Conservation (phyloP, 306 rosid genomes). For the Gillenia trifoliata region DNA sequence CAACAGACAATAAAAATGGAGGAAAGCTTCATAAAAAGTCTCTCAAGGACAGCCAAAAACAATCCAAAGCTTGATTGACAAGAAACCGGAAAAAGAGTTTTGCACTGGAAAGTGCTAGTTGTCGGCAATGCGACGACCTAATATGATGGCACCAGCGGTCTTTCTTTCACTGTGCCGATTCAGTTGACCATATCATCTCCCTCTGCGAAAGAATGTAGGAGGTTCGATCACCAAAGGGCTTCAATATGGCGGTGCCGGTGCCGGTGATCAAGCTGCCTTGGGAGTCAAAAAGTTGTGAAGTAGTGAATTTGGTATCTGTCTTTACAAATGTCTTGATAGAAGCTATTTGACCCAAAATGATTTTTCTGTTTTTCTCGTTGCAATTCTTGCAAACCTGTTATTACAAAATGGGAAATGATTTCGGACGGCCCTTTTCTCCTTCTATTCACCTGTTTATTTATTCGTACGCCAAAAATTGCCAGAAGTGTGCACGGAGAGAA, state of each 20-base stretch:
- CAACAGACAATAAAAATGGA: conserved; percentile 28
- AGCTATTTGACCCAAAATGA: not conserved
- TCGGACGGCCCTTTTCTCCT: too few species aligned
- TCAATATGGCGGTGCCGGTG: not conserved
- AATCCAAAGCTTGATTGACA: conserved; percentile 28
- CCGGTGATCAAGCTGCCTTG: not conserved
- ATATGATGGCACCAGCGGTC: not conserved
- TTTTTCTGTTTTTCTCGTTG: not conserved
- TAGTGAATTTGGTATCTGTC: not conserved
- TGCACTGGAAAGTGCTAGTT: conserved; percentile 8
- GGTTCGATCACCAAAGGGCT: not conserved
- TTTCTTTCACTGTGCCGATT: not conserved
- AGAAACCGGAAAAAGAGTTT: conserved; percentile 6
- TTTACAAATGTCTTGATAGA: not conserved
- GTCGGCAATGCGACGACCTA: conserved; percentile 15
- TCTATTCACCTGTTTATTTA: too few species aligned
- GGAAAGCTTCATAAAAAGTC: conserved; percentile 32
- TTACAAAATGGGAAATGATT: not conserved
- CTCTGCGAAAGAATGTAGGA: not conserved
- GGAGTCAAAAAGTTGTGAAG: not conserved
- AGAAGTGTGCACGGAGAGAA: too few species aligned
- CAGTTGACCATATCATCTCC: not conserved
- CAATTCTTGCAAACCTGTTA: not conserved
- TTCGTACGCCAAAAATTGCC: too few species aligned
- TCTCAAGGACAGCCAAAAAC: conserved; percentile 19